Base-by-base conservation (phyloP, 768 basidiomycete genomes). In the Phanerodontia chrysosporium region DNA sequence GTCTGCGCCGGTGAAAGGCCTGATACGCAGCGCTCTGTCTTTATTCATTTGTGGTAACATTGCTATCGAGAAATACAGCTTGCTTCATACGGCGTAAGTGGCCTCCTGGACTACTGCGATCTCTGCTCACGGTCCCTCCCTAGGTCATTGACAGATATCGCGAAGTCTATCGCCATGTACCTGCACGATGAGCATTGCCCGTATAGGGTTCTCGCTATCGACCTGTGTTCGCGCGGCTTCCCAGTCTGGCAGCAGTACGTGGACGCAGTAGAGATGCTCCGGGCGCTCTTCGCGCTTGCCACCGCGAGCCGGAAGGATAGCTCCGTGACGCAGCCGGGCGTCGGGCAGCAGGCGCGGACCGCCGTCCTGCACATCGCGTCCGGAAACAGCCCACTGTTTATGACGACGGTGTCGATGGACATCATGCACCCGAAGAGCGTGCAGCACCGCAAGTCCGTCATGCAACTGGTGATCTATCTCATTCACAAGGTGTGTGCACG, bases 211-310 rank as follows among this genome's bases (percentile, higher is more conserved):
- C 77, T 95, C 13, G 93, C 91, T 0, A 86, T 97, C 62, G 96
- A 98, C 66, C 77, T 98, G 10, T 94, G 92, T 65, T 87, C 90
- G 1, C 85, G 90, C 46, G 96, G 96, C 0, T 98, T 98, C 69
- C 82, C 88, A 46, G 85, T 95, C 51, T 98, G 95, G 95, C 94
- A 97, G 67, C 86, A 93, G 64, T 94, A 95, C 64, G 80, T 95
- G 58, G 95, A 98, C 64, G 84, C 94, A 0, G 89, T 94, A 78
- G 87, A 88, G 59, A 86, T 97, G 56, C 75, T 98, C 18, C 86
- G 96, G 5, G 82, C 87, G 1, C 79, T 98, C 12, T 96, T 95
- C 69, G 78, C 75, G 18, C 78, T 97, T 25, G 89, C 94, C 0
- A 93, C 93, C 2, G 84, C 75, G 57, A 71, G 80, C 28, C 79